Conservation (phyloP, 805 yeast species). For the Candida incommunis region DNA sequence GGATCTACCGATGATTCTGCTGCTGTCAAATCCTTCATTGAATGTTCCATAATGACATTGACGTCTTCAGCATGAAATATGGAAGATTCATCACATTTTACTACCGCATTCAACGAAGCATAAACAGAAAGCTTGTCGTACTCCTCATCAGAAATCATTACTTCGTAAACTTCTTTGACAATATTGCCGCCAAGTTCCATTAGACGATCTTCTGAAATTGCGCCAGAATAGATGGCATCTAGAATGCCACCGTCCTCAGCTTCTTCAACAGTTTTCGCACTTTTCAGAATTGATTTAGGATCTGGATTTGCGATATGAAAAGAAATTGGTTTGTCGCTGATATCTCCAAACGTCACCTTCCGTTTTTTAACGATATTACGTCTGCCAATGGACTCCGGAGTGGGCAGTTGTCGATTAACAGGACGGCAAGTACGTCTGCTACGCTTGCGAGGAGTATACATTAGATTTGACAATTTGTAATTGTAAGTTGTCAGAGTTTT, state of each 20-base stretch:
- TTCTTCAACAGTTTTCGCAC: not conserved
- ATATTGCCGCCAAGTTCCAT: not conserved
- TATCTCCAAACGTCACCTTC: not conserved
- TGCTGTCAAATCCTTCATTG: not conserved
- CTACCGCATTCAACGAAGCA: not conserved
- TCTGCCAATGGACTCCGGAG: not conserved
- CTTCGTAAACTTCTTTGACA: not conserved
- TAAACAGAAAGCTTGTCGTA: not conserved
- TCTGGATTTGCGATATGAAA: too few species aligned
- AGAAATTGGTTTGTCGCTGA: not conserved
- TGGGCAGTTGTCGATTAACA: not conserved
- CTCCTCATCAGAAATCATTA: not conserved
- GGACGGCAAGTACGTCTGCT: too few species aligned
- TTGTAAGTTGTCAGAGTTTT: too few species aligned
- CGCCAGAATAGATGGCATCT: not conserved
- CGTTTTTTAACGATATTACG: not conserved
- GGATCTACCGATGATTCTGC: not conserved
- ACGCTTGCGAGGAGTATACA: too few species aligned
- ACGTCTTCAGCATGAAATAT: not conserved
- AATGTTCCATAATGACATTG: not conserved
- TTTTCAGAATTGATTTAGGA: not conserved
- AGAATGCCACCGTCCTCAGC: not conserved
- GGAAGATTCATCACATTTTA: not conserved
- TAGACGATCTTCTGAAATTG: not conserved
- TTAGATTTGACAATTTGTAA: too few species aligned